Evolutionary conservation across 1,284 basidiomycete genomes (phyloP), one percentile per base, ranked within the genome.

Genomic region (Rhodotorula sp.): DNA sequence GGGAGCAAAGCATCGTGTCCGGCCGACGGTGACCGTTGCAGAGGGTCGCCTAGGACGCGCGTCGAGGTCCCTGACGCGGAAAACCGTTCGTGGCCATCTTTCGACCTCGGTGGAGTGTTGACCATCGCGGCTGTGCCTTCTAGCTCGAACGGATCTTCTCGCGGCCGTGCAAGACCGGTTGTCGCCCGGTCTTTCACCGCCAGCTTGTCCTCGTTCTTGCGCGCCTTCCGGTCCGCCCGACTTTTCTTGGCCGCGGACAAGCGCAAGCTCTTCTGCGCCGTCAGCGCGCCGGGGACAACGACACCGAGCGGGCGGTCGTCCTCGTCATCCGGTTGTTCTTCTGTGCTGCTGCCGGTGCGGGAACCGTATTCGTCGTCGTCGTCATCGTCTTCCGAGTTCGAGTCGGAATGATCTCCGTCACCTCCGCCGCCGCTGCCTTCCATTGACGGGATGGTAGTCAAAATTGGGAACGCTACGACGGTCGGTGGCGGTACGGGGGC

Each of bases 261-360:
- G 26, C 89, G 85, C 66, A 93, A 90, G 4, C 89, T 88, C 74
- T 86, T 86, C 78, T 93, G 91, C 19, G 90, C 91, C 10, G 83
- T 85, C 68, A 93, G 81, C 5, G 91, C 91, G 1, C 86, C 87
- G 15, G 91, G 91, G 34, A 88, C 84, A 47, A 87, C 84, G 72
- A 87, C 87, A 3, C 90, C 91, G 21, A 93, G 84, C 0, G 91
- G 91, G 3, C 91, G 83, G 76, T 92, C 87, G 78, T 92, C 89
- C n/a, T 73, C 71, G 19, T 57, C 60, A 12, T 69, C 57, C 19
- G 49, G 43, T 5, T 57, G 18, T 3, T 57, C 64, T 15, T 60
- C 70, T 23, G 58, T 55, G 56, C 64, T 58, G 56, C 70, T 67
- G 23, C 59, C 61, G 26, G 56, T 49, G 34, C 57, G 31, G 14